Evolutionary conservation across 2,329 filamentous ascomycete species (phyloP), one percentile per base, ranked within the genome.

Genomic region (Pestalotiopsis sp.): DNA sequence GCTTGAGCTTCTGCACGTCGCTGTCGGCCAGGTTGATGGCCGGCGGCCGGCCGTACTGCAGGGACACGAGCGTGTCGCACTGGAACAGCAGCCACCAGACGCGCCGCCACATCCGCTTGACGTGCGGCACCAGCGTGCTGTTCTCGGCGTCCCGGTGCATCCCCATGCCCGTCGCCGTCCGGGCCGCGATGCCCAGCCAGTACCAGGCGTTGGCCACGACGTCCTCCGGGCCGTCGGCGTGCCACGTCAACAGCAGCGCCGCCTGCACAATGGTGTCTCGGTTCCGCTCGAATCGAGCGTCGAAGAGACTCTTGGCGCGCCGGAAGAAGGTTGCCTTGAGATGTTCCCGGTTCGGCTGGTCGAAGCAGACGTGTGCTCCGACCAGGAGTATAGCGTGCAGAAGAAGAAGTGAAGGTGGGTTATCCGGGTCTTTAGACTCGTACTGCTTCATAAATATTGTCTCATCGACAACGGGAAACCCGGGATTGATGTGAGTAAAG

Each of bases 191-290:
- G 2, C 86, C 86, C 6, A 87, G 80, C 86, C 86, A 88, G 69
- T 79, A 78, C 78, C 80, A 86, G 17, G 84, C 82, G 71, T 88
- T 88, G 52, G 85, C 83, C 4, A 85, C 78, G 6, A 88, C 83
- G 73, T 87, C 85, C 70, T 89, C 86, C 27, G 85, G 84, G 14
- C 84, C 82, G 63, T 88, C 85, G 1, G 85, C 84, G 70, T 87
- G 84, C 87, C 86, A 89, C 2, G 85, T 87, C 66, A 89, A 72
- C 1, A 89, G 80, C 25, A 89, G 76, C 2, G 86, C 85, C 3
- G 83, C 83, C 74, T 89, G 87, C n/a, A 89, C 80, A 64, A 88
- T 79, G 39, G 83, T 81, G 69, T 85, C 83, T 14, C 87, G 81
- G 71, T 88, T 85, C 31, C 84, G 81, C 71, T 89, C 86, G 45